Evolutionary conservation across 306 rosid species (phyloP).

Genomic region (Inga laurina): DNA sequence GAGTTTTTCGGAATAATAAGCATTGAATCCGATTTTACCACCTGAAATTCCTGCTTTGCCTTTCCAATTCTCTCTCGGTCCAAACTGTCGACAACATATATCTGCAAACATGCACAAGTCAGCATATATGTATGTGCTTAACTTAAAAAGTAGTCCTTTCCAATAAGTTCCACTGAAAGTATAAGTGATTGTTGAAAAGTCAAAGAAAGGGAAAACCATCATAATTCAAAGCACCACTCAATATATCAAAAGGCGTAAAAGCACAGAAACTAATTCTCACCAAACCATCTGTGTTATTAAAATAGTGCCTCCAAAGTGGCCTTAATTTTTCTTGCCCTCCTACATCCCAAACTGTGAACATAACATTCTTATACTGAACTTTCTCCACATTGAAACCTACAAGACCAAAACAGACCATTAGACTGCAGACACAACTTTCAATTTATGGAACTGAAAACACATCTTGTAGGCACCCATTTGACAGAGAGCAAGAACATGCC

Average conservation of each 20-base stretch:
- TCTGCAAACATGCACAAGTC: slow-evolving; percentile 51
- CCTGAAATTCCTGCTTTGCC: slow-evolving; percentile 97
- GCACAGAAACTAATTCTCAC: slow-evolving; percentile 43
- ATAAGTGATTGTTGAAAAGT: neutral
- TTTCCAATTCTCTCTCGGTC: slow-evolving; percentile 90
- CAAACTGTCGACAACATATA: slow-evolving; percentile 90
- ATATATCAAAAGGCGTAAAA: slow-evolving; percentile 3
- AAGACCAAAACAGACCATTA: slow-evolving; percentile 14
- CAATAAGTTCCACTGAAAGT: neutral
- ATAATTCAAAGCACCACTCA: slow-evolving; percentile 3
- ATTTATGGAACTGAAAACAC: slow-evolving; percentile 18
- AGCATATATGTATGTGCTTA: neutral
- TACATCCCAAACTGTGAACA: slow-evolving; percentile 98
- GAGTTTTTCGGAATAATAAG: slow-evolving; percentile 14
- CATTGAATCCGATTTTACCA: slow-evolving; percentile 33
- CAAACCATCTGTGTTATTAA: slow-evolving; percentile 90
- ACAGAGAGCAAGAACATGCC: neutral
- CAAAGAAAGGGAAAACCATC: slow-evolving; percentile 20
- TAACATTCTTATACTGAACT: slow-evolving; percentile 95
- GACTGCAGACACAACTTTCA: slow-evolving; percentile 21
- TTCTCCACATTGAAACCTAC: slow-evolving; percentile 97
- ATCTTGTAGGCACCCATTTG: neutral
- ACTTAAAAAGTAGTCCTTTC: neutral
- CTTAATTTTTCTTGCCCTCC: slow-evolving; percentile 97
- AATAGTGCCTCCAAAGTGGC: slow-evolving; percentile 99